Evolutionary conservation across 2,329 filamentous ascomycete genomes (phyloP), one percentile per base, ranked within the genome.

Genomic region (Trichoderma afroharzianum): DNA sequence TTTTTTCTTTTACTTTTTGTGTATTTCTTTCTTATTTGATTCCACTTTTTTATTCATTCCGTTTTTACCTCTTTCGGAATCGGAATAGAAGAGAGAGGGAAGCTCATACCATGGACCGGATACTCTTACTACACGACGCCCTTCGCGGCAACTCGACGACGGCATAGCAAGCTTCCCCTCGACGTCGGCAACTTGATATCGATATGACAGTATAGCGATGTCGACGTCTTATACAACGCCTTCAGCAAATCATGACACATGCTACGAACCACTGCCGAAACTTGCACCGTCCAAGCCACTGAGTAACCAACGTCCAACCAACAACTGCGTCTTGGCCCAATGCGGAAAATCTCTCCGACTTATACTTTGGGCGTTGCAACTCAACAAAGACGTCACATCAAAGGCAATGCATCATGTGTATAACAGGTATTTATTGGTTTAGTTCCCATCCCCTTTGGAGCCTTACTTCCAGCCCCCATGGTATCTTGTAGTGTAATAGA

Each of bases 401-500:
- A 32, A 59, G 28, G 15, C 30, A 59, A 21, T n/a, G 7, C 21
- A 50, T 32, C n/a, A n/a, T 4, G 3, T 32, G 26, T 61, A 32
- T 61, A 69, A 62, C 55, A 62, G 57, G 57, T 62, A 62, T 62
- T 30, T 57, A 62, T 67, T 62, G 28, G 39, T 69, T 69, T 24
- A 50, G 67, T 67, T 62, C 62, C 62, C 33, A 50, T 67, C 55
- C 55, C 62, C 47, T 18, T 61, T 39, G 15, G 36, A 53, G 39
- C n/a, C 36, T 43, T 47, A 43, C 43, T 50, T 50, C 43, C 39
- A 21, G 33, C 30, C 39, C 43, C 70, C 57, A 30, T 72, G 70
- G 70, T 72, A 72, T 72, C 70, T 50, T 71, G 39, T 62, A 63
- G 30, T 62, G 58, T 72, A 72, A 69, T 69, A 71, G 63, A 68